Percentiles rank a stretch among this genome's conserved stretches.
phyloP scores from a whole-genome alignment of 257 asterid genomes.

The Handroanthus guayacan region DNA sequence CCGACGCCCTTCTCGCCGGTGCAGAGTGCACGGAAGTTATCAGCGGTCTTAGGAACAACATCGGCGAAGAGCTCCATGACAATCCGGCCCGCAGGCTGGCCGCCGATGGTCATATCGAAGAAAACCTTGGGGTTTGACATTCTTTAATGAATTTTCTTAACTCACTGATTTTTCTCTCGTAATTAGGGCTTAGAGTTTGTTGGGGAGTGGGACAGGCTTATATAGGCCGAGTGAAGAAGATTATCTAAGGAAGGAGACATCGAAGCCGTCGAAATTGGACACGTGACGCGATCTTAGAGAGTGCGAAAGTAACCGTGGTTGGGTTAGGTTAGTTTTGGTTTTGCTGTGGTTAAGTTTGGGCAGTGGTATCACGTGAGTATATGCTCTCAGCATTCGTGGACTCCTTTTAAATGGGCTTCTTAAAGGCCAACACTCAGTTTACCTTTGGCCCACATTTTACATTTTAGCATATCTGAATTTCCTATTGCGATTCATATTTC shows the following conservation, averaged over 20 bases:
- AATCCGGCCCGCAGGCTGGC: constrained; percentile 61
- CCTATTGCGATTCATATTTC: too few relatives aligned
- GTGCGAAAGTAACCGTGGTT: constrained; percentile 18
- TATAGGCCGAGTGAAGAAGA: constrained; percentile 45
- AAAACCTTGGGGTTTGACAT: constrained; percentile 73
- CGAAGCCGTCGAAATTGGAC: constrained; percentile 40
- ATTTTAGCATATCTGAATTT: too few relatives aligned
- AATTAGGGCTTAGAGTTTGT: constrained; percentile 42
- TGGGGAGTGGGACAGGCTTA: constrained; percentile 29
- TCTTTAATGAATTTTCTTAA: not conserved
- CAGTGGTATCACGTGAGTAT: constrained; percentile 41
- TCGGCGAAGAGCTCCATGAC: constrained; percentile 71
- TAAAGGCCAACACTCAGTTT: too few relatives aligned
- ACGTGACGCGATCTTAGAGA: constrained; percentile 41
- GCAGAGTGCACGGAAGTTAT: constrained; percentile 76
- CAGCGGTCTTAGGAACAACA: constrained; percentile 66
- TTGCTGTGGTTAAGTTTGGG: constrained; percentile 45
- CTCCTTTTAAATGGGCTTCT: constrained; percentile 6
- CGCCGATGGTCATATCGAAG: constrained; percentile 77
- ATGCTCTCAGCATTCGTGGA: constrained; percentile 36
- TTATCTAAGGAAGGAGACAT: constrained; percentile 33
- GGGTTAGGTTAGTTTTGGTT: constrained; percentile 25
- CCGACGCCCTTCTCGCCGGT: constrained; percentile 78
- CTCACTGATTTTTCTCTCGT: constrained; percentile 17
- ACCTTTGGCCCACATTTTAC: too few relatives aligned